These are phyloP conservation scores for Hanseniaspora singularis DNA, from an alignment of 805 yeast species.

Conservation along the genomic window DNA sequence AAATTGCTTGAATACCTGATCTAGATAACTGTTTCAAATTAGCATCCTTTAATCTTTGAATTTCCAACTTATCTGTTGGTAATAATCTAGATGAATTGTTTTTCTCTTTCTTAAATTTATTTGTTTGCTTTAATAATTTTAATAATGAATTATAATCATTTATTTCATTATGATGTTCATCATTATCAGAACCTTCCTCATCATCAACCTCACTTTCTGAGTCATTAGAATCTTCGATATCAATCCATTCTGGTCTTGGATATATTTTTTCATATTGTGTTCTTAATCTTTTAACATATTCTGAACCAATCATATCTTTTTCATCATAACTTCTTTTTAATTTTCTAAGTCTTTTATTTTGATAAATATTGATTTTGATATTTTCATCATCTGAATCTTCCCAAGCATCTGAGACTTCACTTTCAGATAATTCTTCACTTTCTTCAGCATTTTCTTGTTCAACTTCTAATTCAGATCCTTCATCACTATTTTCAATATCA, in stretches of 20 bases:
- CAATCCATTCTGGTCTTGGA: constrained; percentile 81
- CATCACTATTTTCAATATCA: constrained; percentile 36
- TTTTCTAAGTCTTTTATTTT: constrained; percentile 54
- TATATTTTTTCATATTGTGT: constrained; percentile 61
- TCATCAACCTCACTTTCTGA: constrained; percentile 22
- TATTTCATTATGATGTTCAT: constrained; percentile 24
- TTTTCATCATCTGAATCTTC: constrained; percentile 82
- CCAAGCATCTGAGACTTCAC: constrained; percentile 46
- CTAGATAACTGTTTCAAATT: constrained; percentile 55
- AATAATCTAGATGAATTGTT: constrained; percentile 35
- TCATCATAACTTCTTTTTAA: constrained; percentile 53
- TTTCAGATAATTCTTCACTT: background rate
- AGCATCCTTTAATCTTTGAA: constrained; percentile 78
- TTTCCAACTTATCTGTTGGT: constrained; percentile 59
- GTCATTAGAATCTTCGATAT: constrained; percentile 26
- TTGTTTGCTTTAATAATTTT: constrained; percentile 31
- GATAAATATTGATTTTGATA: constrained; percentile 45
- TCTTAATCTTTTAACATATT: constrained; percentile 53
- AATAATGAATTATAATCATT: constrained; percentile 35
- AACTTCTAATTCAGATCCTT: constrained; percentile 23
- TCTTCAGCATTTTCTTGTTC: constrained; percentile 25
- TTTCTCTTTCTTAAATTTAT: constrained; percentile 30
- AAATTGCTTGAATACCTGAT: constrained; percentile 72
- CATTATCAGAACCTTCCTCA: constrained; percentile 27
- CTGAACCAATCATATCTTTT: constrained; percentile 41